These are phyloP conservation scores for Spencermartinsiella ligniputridi DNA, from an alignment of 1,139 yeast species.

Conservation along the genomic window DNA sequence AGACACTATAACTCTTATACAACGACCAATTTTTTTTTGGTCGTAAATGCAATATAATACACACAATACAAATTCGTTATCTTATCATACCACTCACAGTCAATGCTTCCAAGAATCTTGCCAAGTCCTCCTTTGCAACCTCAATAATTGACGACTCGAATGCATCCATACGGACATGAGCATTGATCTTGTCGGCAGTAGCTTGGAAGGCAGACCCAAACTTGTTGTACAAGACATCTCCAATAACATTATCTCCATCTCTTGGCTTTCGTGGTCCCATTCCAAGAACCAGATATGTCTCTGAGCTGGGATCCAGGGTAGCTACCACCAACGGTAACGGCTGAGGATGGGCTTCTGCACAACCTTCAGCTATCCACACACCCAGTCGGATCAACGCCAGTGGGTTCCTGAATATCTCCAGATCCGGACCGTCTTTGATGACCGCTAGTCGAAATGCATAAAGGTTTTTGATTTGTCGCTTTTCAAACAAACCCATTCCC, in stretches of 20 bases:
- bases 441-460: constrained; percentile 82
- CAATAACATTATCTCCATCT: constrained; percentile 29
- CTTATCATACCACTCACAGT: constrained; percentile 34
- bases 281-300: constrained; percentile 86
- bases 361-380: constrained; percentile 84
- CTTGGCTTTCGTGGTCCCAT: constrained; percentile 79
- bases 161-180: constrained; percentile 86
- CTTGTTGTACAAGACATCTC: constrained; percentile 48
- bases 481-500: constrained; percentile 83
- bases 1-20: too few relatives aligned
- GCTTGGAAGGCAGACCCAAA: constrained; percentile 90
- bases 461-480: constrained; percentile 72
- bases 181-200: constrained; percentile 76
- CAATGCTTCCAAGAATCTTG: constrained; percentile 80
- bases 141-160: constrained; percentile 94
- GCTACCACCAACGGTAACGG: constrained; percentile 84
- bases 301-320: constrained; percentile 66
- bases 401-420: constrained; percentile 77
- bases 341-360: constrained; percentile 72
- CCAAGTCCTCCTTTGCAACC: constrained; percentile 77
- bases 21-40: too few relatives aligned
- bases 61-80: not conserved
- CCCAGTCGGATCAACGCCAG: constrained; percentile 80
- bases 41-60: not conserved
- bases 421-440: constrained; percentile 82